Evolutionary conservation across 768 basidiomycete species (phyloP), one percentile per base, ranked within the genome.

Genomic region (Trametes punicea): DNA sequence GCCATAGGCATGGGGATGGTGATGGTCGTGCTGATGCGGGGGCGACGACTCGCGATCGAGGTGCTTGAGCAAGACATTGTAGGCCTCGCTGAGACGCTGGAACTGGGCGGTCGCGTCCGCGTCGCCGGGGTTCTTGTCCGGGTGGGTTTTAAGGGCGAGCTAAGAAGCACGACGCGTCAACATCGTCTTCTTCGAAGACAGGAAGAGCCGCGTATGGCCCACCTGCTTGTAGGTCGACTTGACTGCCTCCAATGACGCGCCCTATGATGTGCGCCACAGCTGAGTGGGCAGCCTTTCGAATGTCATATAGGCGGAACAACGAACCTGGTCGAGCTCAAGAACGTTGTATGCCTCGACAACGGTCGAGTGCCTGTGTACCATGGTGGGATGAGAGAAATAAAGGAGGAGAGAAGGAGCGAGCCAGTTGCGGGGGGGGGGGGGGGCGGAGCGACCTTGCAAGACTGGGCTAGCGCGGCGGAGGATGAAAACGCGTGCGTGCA

Each of bases 121-220:
- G 61, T 89, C 81, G 38, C 77, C 78, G 0, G 77, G 82, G 56
- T 89, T 89, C 72, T 89, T 90, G 72, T 89, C 88, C 7, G 89
- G 88, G 70, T 90, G 89, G 0, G 82, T 85, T 18, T 76, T 76
- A 21, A 88, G 72, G 4, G 87, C 87, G 50, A 83, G 73, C 82
- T 87, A 51, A 6, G 6, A 21, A 13, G 47, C 13, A 16, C 45
- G 26, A 45, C 30, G 27, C 21, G 51, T 40, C 34, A 41, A 55
- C 7, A 33, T 26, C 23, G 5, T 25, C 25, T 15, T 11, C 21
- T 2, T 29, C 39, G 1, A 26, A 11, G 6, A 36, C 6, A 15
- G 11, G 1, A 21, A 21, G 31, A 23, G 7, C 27, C 40, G 27
- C 42, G 52, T n/a, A 20, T 40, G 5, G 5, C 63, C 20, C 39